Percentiles rank a stretch among this genome's conserved stretches.
Conservation (phyloP, 805 yeast species). For the Saccharomycopsis lassenensis region DNA sequence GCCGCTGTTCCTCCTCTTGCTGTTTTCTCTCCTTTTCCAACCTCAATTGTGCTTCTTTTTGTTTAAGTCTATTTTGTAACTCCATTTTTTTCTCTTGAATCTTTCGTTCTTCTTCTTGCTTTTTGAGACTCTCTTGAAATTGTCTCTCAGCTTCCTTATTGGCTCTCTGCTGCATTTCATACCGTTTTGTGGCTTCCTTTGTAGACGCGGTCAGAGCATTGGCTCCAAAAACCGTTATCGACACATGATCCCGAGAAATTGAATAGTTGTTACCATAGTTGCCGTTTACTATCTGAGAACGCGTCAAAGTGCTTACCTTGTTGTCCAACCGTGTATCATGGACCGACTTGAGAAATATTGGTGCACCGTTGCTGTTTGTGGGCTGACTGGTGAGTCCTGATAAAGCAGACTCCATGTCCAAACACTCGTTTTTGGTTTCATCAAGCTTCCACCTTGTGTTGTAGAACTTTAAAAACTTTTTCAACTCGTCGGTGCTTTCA, state of each 20-base stretch:
- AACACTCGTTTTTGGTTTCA: slow-evolving; percentile 24
- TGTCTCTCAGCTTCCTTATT: no score
- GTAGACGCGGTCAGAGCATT: neutral
- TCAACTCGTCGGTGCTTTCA: slow-evolving; percentile 43
- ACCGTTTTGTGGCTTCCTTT: neutral
- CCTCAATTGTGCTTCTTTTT: neutral
- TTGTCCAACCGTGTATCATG: slow-evolving; percentile 33
- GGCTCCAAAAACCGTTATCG: neutral
- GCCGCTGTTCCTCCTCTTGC: slow-evolving; percentile 11
- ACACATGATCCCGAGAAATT: slow-evolving; percentile 5
- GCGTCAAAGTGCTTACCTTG: slow-evolving; percentile 25
- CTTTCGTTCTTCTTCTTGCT: slow-evolving; percentile 2
- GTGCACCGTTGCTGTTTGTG: slow-evolving; percentile 20
- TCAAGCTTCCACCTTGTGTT: slow-evolving; percentile 35
- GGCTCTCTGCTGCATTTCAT: neutral
- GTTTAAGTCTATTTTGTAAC: neutral
- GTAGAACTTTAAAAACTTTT: slow-evolving; percentile 52
- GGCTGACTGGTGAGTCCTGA: slow-evolving; percentile 1
- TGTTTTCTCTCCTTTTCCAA: slow-evolving; percentile 5
- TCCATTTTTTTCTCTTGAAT: slow-evolving; percentile 13
- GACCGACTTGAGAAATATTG: slow-evolving; percentile 36
- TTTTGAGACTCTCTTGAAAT: no score
- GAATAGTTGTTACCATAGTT: slow-evolving; percentile 23
- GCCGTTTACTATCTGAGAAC: slow-evolving; percentile 29
- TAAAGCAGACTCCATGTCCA: slow-evolving; percentile 29